phyloP scores from a whole-genome alignment of 352 stramenopile species.

The Globisporangium recalcitrans region DNA sequence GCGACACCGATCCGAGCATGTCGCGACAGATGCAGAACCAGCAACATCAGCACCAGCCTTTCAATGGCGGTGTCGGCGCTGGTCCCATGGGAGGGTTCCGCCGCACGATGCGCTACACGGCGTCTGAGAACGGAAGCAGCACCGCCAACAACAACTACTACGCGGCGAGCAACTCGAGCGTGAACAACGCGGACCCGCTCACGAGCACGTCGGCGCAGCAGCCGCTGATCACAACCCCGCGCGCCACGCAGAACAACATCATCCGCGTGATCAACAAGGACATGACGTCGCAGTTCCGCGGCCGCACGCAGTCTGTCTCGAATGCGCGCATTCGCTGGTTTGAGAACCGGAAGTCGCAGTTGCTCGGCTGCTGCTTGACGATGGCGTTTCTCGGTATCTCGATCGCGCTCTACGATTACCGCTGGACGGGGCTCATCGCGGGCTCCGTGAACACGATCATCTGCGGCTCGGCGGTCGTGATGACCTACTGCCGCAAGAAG shows the following conservation, averaged over 20 bases:
- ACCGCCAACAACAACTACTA: conserved; percentile 24
- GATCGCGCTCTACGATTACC: conserved; percentile 86
- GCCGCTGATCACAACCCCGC: conserved; percentile 55
- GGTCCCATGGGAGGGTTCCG: conserved; percentile 11
- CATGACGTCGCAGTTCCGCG: conserved; percentile 83
- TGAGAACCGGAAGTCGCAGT: conserved; percentile 85
- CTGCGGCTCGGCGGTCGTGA: conserved; percentile 76
- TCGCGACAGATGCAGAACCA: conserved; percentile 5
- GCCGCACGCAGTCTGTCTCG: conserved; percentile 58
- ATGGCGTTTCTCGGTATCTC: conserved; percentile 84
- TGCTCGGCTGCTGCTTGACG: conserved; percentile 79
- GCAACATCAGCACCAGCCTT: conserved; percentile 20
- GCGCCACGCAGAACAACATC: conserved; percentile 61
- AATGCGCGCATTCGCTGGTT: conserved; percentile 83
- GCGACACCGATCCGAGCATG: conserved; percentile 14
- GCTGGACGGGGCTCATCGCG: conserved; percentile 83
- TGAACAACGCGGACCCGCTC: conserved; percentile 15
- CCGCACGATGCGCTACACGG: conserved; percentile 20
- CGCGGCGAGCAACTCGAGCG: conserved; percentile 25
- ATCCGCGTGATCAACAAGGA: conserved; percentile 90
- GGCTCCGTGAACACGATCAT: conserved; percentile 86
- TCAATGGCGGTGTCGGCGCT: background rate
- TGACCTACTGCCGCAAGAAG: conserved; percentile 86
- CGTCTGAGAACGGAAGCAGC: conserved; percentile 13
- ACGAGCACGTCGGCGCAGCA: conserved; percentile 59